These are phyloP conservation scores for Alternaria postmessia DNA, from an alignment of 2,329 filamentous ascomycete genomes.

Conservation along the genomic window DNA sequence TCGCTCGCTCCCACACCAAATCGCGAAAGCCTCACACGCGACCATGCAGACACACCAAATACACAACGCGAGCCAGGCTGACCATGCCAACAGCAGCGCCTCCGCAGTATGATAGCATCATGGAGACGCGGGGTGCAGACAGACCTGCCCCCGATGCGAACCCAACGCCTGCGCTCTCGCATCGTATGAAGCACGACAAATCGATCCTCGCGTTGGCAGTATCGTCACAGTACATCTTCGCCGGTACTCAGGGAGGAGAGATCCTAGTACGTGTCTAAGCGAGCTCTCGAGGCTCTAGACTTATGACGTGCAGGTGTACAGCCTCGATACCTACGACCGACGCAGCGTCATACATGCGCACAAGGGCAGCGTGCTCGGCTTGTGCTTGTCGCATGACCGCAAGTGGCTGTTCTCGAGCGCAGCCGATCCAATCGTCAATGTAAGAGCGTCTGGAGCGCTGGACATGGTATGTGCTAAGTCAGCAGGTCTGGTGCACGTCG, in stretches of 20 bases:
- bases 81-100: slow-evolving; percentile 39
- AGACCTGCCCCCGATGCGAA: slow-evolving; percentile 8
- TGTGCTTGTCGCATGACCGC: slow-evolving; percentile 79
- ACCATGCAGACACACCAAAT: slow-evolving; percentile 28
- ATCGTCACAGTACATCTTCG: slow-evolving; percentile 82
- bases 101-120: slow-evolving; percentile 34
- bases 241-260: slow-evolving; percentile 91
- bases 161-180: slow-evolving; percentile 68
- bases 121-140: slow-evolving; percentile 25
- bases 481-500: slow-evolving; percentile 78
- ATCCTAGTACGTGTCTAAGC: slow-evolving; percentile 69
- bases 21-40: slow-evolving; percentile 29
- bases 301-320: slow-evolving; percentile 69
- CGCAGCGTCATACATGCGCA: slow-evolving; percentile 84
- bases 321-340: slow-evolving; percentile 84
- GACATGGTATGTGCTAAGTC: slow-evolving; percentile 14
- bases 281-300: neutral
- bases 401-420: slow-evolving; percentile 88
- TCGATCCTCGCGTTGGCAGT: slow-evolving; percentile 85
- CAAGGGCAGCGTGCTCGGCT: slow-evolving; percentile 85
- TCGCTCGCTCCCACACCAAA: slow-evolving; percentile 28
- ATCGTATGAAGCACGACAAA: slow-evolving; percentile 78
- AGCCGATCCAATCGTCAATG: slow-evolving; percentile 91
- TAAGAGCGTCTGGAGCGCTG: slow-evolving; percentile 37
- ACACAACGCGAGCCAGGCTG: slow-evolving; percentile 28